Percentiles rank a stretch among this genome's conserved stretches.
Evolutionary conservation across 208 protist species (phyloP).

Genomic region (Leishmania turanica): DNA sequence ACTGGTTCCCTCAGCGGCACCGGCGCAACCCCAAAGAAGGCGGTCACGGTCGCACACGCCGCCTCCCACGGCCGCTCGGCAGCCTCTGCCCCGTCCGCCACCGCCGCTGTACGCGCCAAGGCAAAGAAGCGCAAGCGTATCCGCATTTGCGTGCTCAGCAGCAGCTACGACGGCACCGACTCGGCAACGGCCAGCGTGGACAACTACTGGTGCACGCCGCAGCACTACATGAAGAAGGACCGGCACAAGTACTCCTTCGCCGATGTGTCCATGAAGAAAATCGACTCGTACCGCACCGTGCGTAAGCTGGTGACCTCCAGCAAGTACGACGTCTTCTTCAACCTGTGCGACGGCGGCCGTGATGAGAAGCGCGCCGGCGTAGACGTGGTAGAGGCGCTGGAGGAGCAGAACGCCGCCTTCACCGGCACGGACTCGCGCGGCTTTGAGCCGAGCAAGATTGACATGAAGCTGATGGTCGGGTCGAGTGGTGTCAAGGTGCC

Average conservation of each 20-base stretch:
- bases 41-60: not conserved
- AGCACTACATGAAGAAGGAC: slow-evolving; percentile 79
- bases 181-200: slow-evolving; percentile 77
- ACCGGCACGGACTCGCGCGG: slow-evolving; percentile 84
- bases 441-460: slow-evolving; percentile 90
- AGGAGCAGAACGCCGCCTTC: slow-evolving; percentile 89
- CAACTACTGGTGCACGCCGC: slow-evolving; percentile 82
- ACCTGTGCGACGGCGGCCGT: slow-evolving; percentile 86
- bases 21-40: slow-evolving; percentile 1
- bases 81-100: not conserved
- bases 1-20: not conserved
- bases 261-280: slow-evolving; percentile 74
- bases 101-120: slow-evolving; percentile 12
- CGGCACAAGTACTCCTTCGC: slow-evolving; percentile 71
- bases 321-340: slow-evolving; percentile 91
- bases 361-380: slow-evolving; percentile 86
- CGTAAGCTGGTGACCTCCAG: slow-evolving; percentile 78
- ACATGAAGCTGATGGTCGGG: slow-evolving; percentile 89
- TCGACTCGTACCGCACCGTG: slow-evolving; percentile 68
- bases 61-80: not conserved
- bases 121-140: slow-evolving; percentile 39
- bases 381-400: slow-evolving; percentile 83
- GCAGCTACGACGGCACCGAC: slow-evolving; percentile 82
- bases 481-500: slow-evolving; percentile 77
- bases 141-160: slow-evolving; percentile 81